phyloP scores from a whole-genome alignment of 2,329 filamentous ascomycete genomes.

The Monosporascus ibericus region DNA sequence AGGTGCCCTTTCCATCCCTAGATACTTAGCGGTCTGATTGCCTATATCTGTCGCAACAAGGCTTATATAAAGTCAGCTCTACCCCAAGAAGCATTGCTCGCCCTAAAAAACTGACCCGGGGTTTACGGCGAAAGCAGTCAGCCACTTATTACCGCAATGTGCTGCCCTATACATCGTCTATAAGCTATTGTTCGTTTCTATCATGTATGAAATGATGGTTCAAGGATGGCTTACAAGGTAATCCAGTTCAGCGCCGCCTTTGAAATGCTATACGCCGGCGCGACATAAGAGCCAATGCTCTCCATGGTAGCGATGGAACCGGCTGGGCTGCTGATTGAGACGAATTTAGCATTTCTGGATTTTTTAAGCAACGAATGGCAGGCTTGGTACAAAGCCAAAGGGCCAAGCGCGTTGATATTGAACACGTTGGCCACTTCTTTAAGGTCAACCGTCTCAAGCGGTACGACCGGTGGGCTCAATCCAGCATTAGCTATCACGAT shows the following conservation, averaged over 20 bases:
- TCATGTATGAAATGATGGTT: neutral
- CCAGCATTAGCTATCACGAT: slow-evolving; percentile 31
- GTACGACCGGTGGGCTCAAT: slow-evolving; percentile 14
- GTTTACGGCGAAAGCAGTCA: slow-evolving; percentile 2
- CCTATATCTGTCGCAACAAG: slow-evolving; percentile 2
- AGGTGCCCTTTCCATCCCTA: slow-evolving; percentile 5
- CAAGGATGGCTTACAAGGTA: slow-evolving; percentile 11
- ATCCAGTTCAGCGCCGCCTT: slow-evolving; percentile 27
- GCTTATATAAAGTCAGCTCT: neutral
- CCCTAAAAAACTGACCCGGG: neutral
- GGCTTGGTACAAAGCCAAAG: slow-evolving; percentile 24
- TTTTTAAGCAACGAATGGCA: slow-evolving; percentile 24
- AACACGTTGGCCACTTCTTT: slow-evolving; percentile 17
- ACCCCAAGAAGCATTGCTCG: neutral
- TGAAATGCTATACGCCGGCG: slow-evolving; percentile 23
- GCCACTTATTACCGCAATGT: slow-evolving; percentile 3
- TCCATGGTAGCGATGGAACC: slow-evolving; percentile 18
- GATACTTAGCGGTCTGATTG: slow-evolving; percentile 2
- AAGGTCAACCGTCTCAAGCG: slow-evolving; percentile 23
- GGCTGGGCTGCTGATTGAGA: slow-evolving; percentile 24
- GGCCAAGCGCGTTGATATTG: slow-evolving; percentile 23
- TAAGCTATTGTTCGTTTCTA: neutral
- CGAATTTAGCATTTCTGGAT: slow-evolving; percentile 22
- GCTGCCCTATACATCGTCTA: neutral
- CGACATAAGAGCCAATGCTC: slow-evolving; percentile 5